Evolutionary conservation across 805 yeast genomes (phyloP), one percentile per base, ranked within the genome.

Genomic region (Jamesozyma lodderae): DNA sequence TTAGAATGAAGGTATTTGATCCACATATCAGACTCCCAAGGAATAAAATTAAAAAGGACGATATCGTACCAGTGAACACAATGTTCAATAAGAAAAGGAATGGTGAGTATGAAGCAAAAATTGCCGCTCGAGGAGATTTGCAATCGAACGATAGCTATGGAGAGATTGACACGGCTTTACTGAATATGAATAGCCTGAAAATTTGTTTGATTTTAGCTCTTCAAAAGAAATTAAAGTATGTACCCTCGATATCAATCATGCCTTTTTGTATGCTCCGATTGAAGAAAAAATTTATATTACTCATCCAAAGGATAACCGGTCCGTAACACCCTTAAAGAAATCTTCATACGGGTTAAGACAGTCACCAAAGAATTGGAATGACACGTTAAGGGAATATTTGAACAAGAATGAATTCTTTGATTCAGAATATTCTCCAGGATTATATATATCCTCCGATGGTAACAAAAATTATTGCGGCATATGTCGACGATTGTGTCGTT

Each of bases 1-100:
- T 38, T 4, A 15, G 26, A 8, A 41, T 36, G 45, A 21, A 23
- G 8, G 45, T 41, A 5, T 28, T 36, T 24, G 43, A 41, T 27
- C 19, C 17, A 9, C n/a, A 34, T 3, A 32, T 36, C 8, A 28
- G 25, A 18, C 22, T 36, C 18, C 32, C 33, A 1, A 33, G 21
- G 21, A 14, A 20, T 4, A 17, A 36, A 13, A 26, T 38, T 17
- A 16, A 8, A 4, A 14, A 6, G 4, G 20, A 32, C 4, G 7
- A 32, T 11, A 24, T 40, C 3, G 36, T 40, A 8, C 35, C 35
- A 15, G 23, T 13, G 1, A 17, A 32, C 4, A 31, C 24, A 6
- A 37, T 41, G 2, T 41, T 41, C 17, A 27, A 17, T 11, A 21
- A 26, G 6, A 41, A 41, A 28, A 24, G 38, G 8, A 36, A 41